Evolutionary conservation across 2,329 filamentous ascomycete species (phyloP).

Genomic region (Botrytis sinoallii): DNA sequence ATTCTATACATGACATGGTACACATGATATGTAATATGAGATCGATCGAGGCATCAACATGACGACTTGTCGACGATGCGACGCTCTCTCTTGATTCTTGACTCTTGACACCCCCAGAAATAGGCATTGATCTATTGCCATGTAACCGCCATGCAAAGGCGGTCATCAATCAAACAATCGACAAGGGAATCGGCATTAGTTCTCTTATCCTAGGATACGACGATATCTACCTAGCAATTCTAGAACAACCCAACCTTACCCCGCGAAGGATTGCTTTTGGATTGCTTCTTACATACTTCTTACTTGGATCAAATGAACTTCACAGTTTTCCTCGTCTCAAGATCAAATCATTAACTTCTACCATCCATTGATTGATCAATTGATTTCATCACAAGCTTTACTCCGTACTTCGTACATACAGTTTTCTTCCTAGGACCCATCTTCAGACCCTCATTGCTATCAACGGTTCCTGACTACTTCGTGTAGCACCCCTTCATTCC

Average conservation of each 20-base stretch:
- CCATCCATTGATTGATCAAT: background rate
- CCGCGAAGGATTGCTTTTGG: background rate
- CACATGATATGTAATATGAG: background rate
- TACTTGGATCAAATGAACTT: background rate
- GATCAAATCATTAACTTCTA: background rate
- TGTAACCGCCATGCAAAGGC: background rate
- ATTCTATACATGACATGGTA: background rate
- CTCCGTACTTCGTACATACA: background rate
- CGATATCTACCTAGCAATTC: background rate
- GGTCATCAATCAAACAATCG: background rate
- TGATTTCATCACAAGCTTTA: background rate
- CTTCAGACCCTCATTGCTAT: background rate
- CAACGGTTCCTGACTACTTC: conserved; percentile 8
- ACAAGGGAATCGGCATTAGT: background rate
- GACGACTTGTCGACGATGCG: background rate
- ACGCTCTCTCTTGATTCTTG: background rate
- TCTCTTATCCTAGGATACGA: background rate
- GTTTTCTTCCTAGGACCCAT: background rate
- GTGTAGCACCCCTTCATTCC: background rate
- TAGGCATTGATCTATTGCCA: background rate
- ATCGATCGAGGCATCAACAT: background rate
- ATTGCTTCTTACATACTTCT: background rate
- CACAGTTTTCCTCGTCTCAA: background rate
- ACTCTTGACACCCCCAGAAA: background rate
- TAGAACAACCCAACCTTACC: background rate